phyloP scores from a whole-genome alignment of 257 asterid species.

The Thymus mandschuricus region DNA sequence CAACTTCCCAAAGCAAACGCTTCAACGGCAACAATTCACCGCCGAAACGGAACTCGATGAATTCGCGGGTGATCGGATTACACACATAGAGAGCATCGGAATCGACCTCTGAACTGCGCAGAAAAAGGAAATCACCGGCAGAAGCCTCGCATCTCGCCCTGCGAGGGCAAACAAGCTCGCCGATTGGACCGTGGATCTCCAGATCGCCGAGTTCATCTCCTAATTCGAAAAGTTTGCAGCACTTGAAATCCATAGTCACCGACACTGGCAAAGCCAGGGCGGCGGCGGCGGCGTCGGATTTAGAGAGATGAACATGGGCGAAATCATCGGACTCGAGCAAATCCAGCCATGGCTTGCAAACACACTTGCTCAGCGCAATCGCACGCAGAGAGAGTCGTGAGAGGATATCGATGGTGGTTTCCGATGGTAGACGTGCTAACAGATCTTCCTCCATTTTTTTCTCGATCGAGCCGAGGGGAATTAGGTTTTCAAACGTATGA shows the following conservation, averaged over 20 bases:
- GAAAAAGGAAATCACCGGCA: slow-evolving; percentile 34
- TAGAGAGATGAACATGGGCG: slow-evolving; percentile 20
- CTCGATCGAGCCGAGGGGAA: no score
- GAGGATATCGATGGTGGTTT: slow-evolving; percentile 38
- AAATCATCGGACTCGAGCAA: slow-evolving; percentile 23
- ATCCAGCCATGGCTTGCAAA: slow-evolving; percentile 29
- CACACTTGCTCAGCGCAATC: slow-evolving; percentile 36
- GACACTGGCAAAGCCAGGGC: slow-evolving; percentile 28
- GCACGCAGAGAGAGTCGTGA: slow-evolving; percentile 35
- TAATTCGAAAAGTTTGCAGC: not conserved
- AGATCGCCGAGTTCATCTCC: no score
- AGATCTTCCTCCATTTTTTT: not conserved
- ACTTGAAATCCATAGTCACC: not conserved
- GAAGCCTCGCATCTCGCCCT: no score
- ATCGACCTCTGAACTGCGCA: not conserved
- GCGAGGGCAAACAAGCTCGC: no score
- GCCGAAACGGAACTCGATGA: slow-evolving; percentile 18
- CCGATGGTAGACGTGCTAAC: slow-evolving; percentile 37
- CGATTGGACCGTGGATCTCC: no score
- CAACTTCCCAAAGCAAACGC: slow-evolving; percentile 17
- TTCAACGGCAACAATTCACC: not conserved
- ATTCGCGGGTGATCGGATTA: slow-evolving; percentile 48
- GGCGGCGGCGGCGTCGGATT: not conserved
- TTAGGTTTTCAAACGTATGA: no score
- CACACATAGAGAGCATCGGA: slow-evolving; percentile 28